A percentile compares a stretch with the other conserved stretches of the same genome.
phyloP scores from a whole-genome alignment of 78 protist genomes.

The Dictyostelium purpureum region DNA sequence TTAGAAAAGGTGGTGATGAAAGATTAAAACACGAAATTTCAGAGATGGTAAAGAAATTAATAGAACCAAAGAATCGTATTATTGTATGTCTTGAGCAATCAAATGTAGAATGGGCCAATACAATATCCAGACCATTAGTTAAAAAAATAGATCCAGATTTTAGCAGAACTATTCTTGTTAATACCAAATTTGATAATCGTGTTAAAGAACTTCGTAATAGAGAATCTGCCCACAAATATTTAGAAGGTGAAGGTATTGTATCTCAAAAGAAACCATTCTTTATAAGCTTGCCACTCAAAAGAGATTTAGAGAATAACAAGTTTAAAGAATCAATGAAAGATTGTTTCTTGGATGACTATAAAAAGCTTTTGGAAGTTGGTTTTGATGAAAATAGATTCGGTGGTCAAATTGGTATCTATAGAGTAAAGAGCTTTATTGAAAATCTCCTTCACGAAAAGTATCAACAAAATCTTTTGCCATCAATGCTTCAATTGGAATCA shows the following conservation, averaged over 20 bases:
- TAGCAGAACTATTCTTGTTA: slow-evolving; percentile 79
- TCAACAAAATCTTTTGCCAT: slow-evolving; percentile 70
- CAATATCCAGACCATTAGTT: slow-evolving; percentile 80
- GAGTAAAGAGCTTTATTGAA: slow-evolving; percentile 46
- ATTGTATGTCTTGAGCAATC: slow-evolving; percentile 88
- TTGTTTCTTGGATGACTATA: slow-evolving; percentile 76
- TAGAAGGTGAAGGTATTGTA: slow-evolving; percentile 76
- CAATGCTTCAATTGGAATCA: slow-evolving; percentile 52
- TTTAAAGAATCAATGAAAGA: slow-evolving; percentile 78
- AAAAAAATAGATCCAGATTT: slow-evolving; percentile 82
- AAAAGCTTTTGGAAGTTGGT: slow-evolving; percentile 53
- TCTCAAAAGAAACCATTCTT: slow-evolving; percentile 74
- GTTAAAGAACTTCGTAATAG: slow-evolving; percentile 78
- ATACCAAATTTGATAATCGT: slow-evolving; percentile 89
- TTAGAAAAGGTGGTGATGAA: slow-evolving; percentile 85
- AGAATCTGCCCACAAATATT: slow-evolving; percentile 82
- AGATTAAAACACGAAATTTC: slow-evolving; percentile 61
- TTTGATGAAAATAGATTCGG: slow-evolving; percentile 78
- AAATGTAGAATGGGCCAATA: slow-evolving; percentile 84
- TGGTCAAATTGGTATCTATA: slow-evolving; percentile 74
- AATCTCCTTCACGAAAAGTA: slow-evolving; percentile 60
- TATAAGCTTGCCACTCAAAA: slow-evolving; percentile 60
- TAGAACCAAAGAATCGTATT: slow-evolving; percentile 83
- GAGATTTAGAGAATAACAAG: slow-evolving; percentile 49
- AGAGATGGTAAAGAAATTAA: slow-evolving; percentile 81